These are phyloP conservation scores for Candida maltosa DNA, from an alignment of 805 yeast genomes.

Conservation along the genomic window DNA sequence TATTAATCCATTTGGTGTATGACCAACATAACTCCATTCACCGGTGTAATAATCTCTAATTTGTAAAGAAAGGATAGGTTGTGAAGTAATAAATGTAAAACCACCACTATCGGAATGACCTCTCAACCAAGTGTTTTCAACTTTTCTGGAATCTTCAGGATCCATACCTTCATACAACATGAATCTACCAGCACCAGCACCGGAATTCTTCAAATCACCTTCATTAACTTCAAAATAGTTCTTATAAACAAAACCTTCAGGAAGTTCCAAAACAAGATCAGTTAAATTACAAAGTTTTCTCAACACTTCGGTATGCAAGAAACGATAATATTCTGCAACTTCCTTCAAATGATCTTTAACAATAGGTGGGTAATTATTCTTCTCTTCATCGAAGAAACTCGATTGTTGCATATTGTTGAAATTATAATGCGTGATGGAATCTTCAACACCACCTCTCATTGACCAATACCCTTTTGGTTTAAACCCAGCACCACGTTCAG, in stretches of 20 bases:
- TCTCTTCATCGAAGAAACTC: constrained; percentile 15
- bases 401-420: constrained; percentile 23
- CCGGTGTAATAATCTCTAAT: constrained; percentile 28
- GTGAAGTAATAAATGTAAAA: constrained; percentile 29
- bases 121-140: constrained; percentile 24
- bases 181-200: constrained; percentile 27
- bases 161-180: constrained; percentile 26
- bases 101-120: constrained; percentile 31
- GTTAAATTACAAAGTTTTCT: constrained; percentile 21
- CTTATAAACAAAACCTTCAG: constrained; percentile 26
- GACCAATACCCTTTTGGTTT: constrained; percentile 30
- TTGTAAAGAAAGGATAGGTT: constrained; percentile 27
- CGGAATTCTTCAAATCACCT: constrained; percentile 21
- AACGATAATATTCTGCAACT: constrained; percentile 19
- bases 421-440: constrained; percentile 25
- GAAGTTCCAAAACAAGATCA: constrained; percentile 24
- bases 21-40: constrained; percentile 28
- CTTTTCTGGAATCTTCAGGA: constrained; percentile 20
- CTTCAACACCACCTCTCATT: constrained; percentile 25
- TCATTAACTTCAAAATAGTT: constrained; percentile 22
- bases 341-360: constrained; percentile 20
- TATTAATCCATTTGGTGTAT: constrained; percentile 24
- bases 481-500: constrained; percentile 27
- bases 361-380: constrained; percentile 21
- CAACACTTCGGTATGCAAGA: constrained; percentile 18